Evolutionary conservation across 2,329 filamentous ascomycete species (phyloP), one percentile per base, ranked within the genome.

Genomic region (Paradendryphiella salina): DNA sequence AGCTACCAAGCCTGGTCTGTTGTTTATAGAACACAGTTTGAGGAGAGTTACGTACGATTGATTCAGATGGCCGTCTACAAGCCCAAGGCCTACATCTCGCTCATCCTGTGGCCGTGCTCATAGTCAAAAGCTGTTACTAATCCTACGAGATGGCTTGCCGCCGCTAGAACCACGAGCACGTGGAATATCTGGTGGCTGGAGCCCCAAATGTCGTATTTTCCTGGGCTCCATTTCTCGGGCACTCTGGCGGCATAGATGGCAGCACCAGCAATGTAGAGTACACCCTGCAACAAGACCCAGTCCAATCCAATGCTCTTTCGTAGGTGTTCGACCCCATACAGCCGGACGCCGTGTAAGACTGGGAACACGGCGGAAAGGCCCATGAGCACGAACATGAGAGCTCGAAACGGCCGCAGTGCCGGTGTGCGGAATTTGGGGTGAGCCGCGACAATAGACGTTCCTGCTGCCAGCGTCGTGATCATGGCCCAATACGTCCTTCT

Each of bases 141-240:
- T 40, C 89, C 92, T 44, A 85, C 85, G 52, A 97, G 77, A 77
- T 99, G 94, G 18, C 87, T 83, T 1, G 83, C 81, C 0, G 90
- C 93, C 0, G 94, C 94, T 54, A 91, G 73, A 13, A 97, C 79
- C 21, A 99, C 92, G 57, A 94, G 81, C 32, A 96, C 78, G 76
- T 99, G 94, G 73, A 99, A 99, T 58, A 99, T 88, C 76, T 99
- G 94, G 74, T 99, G 94, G 15, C 90, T 96, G 69, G 86, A 91
- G 31, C 94, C 93, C 83, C 89, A 89, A 43, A 96, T 89, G 74
- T 99, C 94, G 67, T 93, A 96, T 6, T 73, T 78, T 1, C 90
- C 89, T 0, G 93, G 94, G 36, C 77, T 82, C 65, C 81, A 84
- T 52, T 90, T 81, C 76, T 99, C 94, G 0, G 94, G 94, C 74